These are phyloP conservation scores for Litchi chinensis DNA, from an alignment of 345 rosid species.

Conservation along the genomic window DNA sequence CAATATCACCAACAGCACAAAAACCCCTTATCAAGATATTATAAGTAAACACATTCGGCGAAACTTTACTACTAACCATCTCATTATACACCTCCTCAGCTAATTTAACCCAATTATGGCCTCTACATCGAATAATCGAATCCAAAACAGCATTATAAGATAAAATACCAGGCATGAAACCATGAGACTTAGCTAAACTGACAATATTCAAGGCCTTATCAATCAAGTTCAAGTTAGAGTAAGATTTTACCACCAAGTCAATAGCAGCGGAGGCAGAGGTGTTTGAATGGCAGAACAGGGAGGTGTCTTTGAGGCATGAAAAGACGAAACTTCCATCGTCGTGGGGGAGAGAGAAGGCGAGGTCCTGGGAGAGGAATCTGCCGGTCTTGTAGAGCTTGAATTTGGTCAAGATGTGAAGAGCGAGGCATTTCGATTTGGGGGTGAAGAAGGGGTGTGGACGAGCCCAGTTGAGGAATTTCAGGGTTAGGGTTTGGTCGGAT, in stretches of 20 bases:
- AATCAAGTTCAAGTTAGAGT: conserved; percentile 55
- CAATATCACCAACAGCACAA: conserved; percentile 66
- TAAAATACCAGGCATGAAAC: conserved; percentile 92
- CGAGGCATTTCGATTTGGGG: conserved; percentile 64
- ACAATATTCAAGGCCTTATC: conserved; percentile 66
- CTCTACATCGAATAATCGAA: conserved; percentile 60
- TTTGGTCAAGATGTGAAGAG: conserved; percentile 79
- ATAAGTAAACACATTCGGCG: conserved; percentile 83
- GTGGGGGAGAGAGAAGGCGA: conserved; percentile 45
- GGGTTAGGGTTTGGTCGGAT: conserved; percentile 49
- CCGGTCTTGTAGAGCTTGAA: conserved; percentile 85
- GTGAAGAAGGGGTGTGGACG: conserved; percentile 63
- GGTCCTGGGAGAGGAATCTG: conserved; percentile 64
- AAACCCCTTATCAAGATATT: conserved; percentile 85
- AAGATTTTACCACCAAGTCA: conserved; percentile 84
- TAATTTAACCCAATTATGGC: conserved; percentile 38
- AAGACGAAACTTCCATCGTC: conserved; percentile 61
- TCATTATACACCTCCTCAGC: conserved; percentile 61
- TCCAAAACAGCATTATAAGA: conserved; percentile 84
- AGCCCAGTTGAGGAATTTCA: conserved; percentile 76
- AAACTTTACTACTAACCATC: conserved; percentile 58
- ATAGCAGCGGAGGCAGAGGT: conserved; percentile 86
- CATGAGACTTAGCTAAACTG: conserved; percentile 57
- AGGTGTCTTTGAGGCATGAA: conserved; percentile 62
- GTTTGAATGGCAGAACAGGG: conserved; percentile 56